Evolutionary conservation across 306 rosid species (phyloP).

Genomic region (Cucumis sativus): Cucumber_9930_V3 NC_026661.2:3987501-3988000

Average conservation of each 20-base stretch:
- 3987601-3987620: background rate
- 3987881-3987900: background rate
- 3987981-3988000: slow-evolving; percentile 87
- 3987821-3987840: background rate
- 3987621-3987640: background rate
- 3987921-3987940: background rate
- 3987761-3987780: background rate
- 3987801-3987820: background rate
- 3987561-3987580: background rate
- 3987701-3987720: background rate
- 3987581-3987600: background rate
- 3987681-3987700: background rate
- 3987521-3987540: background rate
- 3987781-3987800: background rate
- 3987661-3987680: background rate
- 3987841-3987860: background rate
- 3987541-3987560: background rate
- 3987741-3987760: background rate
- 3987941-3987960: background rate
- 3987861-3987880: background rate
- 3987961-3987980: slow-evolving; percentile 90
- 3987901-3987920: background rate
- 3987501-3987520: background rate
- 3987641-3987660: background rate
- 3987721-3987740: background rate